phyloP scores from a whole-genome alignment of 176 grass and related monocot species.

The Avena atlantica region DNA sequence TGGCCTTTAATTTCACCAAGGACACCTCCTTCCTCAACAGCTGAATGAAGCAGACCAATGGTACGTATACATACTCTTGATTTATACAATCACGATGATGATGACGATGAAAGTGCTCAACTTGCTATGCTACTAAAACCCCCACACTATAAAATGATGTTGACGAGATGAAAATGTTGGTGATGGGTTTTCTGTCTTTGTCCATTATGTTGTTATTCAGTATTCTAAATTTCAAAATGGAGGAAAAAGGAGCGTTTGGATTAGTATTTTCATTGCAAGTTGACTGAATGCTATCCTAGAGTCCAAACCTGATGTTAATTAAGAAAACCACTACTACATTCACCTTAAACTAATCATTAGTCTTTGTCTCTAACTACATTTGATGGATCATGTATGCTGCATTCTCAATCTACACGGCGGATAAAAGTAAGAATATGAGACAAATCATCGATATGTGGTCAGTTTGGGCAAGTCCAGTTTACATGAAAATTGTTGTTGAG shows the following conservation, averaged over 20 bases:
- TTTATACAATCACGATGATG: not conserved
- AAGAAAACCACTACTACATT: too few relatives aligned
- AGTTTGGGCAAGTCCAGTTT: too few relatives aligned
- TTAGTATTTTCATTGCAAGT: not conserved
- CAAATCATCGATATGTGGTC: too few relatives aligned
- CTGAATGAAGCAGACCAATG: constrained; percentile 80
- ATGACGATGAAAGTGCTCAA: not conserved
- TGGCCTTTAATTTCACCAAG: constrained; percentile 87
- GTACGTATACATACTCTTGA: constrained; percentile 25
- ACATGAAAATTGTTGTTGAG: too few relatives aligned
- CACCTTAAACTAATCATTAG: too few relatives aligned
- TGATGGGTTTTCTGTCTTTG: not conserved
- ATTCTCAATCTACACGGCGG: too few relatives aligned
- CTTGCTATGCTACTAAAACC: too few relatives aligned
- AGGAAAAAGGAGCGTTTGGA: not conserved
- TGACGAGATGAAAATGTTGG: not conserved
- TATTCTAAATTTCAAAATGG: not conserved
- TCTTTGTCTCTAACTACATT: too few relatives aligned
- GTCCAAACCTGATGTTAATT: too few relatives aligned
- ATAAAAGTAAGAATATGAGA: too few relatives aligned
- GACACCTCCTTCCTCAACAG: constrained; percentile 69
- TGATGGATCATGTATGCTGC: too few relatives aligned
- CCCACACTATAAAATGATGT: not conserved
- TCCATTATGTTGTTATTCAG: not conserved
- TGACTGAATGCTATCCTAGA: too few relatives aligned